phyloP scores from a whole-genome alignment of 1,284 basidiomycete species.

The Termitomyces sp. region DNA sequence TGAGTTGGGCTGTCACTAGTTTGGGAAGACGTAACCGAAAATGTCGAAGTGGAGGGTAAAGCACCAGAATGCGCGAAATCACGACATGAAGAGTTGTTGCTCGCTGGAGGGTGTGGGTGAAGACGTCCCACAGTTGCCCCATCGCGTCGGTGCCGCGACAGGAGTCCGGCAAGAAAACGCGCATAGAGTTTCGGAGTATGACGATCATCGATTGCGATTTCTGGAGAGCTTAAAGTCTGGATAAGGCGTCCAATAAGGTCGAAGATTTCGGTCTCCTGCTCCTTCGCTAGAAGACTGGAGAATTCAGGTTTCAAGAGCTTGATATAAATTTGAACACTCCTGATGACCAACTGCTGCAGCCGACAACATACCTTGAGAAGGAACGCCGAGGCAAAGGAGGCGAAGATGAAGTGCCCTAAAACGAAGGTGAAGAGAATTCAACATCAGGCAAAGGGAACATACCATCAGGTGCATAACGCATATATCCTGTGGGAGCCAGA shows the following conservation, averaged over 20 bases:
- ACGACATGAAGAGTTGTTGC: constrained; percentile 20
- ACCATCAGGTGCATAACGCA: constrained; percentile 82
- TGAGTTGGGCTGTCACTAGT: constrained; percentile 11
- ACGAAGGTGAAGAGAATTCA: neutral
- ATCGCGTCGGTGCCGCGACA: constrained; percentile 63
- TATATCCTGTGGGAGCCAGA: constrained; percentile 68
- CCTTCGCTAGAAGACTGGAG: constrained; percentile 49
- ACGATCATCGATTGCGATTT: constrained; percentile 76
- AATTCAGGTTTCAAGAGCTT: constrained; percentile 75
- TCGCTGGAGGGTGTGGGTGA: constrained; percentile 39
- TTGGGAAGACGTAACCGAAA: constrained; percentile 16
- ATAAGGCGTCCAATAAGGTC: constrained; percentile 70
- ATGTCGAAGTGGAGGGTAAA: constrained; percentile 15
- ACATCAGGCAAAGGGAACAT: constrained; percentile 14
- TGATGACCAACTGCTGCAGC: neutral
- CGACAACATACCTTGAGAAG: constrained; percentile 60
- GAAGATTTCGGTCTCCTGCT: constrained; percentile 66
- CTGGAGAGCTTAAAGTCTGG: constrained; percentile 61
- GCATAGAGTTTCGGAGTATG: constrained; percentile 80
- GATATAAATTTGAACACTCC: neutral
- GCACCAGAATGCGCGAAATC: neutral
- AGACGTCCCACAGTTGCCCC: constrained; percentile 47
- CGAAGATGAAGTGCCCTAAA: constrained; percentile 77
- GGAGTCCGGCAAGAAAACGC: constrained; percentile 66
- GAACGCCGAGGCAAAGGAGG: constrained; percentile 82